Percentiles rank a stretch among this genome's conserved stretches.
Evolutionary conservation across 2,329 filamentous ascomycete species (phyloP).

Genomic region (Cadophora gregata): DNA sequence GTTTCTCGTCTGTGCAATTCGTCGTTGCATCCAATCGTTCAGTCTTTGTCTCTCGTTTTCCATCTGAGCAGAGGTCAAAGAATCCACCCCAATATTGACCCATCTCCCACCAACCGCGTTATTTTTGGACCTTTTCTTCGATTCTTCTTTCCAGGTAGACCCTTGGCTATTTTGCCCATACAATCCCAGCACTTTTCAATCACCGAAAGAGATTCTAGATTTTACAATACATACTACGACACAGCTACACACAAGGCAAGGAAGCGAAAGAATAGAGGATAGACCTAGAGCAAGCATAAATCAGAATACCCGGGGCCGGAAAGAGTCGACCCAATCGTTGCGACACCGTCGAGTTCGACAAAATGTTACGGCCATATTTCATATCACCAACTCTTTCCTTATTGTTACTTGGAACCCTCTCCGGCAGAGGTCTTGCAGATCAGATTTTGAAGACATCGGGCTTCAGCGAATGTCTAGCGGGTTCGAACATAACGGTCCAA

Average conservation of each 20-base stretch:
- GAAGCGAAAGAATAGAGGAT: slow-evolving; percentile 4
- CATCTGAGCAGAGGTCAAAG: slow-evolving; percentile 3
- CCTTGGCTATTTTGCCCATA: slow-evolving; percentile 54
- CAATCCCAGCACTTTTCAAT: slow-evolving; percentile 22
- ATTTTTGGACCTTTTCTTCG: slow-evolving; percentile 25
- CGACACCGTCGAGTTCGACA: slow-evolving; percentile 30
- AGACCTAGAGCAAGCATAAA: slow-evolving; percentile 1
- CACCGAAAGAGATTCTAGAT: background rate
- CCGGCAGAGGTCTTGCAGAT: slow-evolving; percentile 59
- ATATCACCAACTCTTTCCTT: slow-evolving; percentile 40
- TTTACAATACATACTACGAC: slow-evolving; percentile 18
- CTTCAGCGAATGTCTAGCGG: slow-evolving; percentile 73
- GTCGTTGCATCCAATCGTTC: slow-evolving; percentile 17
- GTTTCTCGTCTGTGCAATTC: slow-evolving; percentile 25
- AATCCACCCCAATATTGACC: slow-evolving; percentile 6
- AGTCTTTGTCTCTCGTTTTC: slow-evolving; percentile 11
- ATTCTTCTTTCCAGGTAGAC: slow-evolving; percentile 65
- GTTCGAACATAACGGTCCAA: slow-evolving; percentile 70
- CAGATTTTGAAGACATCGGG: slow-evolving; percentile 82
- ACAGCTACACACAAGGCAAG: slow-evolving; percentile 15
- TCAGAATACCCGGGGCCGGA: background rate
- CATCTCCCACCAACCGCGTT: background rate
- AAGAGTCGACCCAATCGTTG: slow-evolving; percentile 12
- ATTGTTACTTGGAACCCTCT: slow-evolving; percentile 39
- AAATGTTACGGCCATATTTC: slow-evolving; percentile 41